A percentile compares a stretch with the other conserved stretches of the same genome.
phyloP scores from a whole-genome alignment of 2,329 filamentous ascomycete genomes.

The Cordyceps farinosa region DNA sequence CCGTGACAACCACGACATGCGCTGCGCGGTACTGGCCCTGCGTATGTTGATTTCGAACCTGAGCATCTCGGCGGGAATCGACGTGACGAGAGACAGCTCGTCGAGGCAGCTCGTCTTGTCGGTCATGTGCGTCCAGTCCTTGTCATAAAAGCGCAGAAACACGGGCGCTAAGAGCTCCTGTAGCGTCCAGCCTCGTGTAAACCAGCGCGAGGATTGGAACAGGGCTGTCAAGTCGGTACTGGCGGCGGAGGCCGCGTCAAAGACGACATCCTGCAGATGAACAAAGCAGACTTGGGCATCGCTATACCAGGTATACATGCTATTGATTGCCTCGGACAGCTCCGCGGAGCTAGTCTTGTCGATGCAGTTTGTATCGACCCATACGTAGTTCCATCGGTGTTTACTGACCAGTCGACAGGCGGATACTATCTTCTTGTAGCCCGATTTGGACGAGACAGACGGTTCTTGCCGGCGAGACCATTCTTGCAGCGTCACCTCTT shows the following conservation, averaged over 20 bases:
- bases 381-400: constrained; percentile 24
- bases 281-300: background rate
- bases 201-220: constrained; percentile 23
- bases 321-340: constrained; percentile 1
- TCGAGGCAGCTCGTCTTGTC: constrained; percentile 18
- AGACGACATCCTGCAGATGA: background rate
- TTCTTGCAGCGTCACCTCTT: background rate
- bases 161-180: constrained; percentile 27
- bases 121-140: constrained; percentile 24
- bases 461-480: background rate
- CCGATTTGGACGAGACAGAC: background rate
- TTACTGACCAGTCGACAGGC: background rate
- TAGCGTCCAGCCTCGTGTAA: constrained; percentile 17
- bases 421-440: background rate
- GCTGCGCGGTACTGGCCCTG: background rate
- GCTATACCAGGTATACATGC: constrained; percentile 3
- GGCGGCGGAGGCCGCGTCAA: constrained; percentile 13
- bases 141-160: constrained; percentile 24
- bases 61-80: constrained; percentile 21
- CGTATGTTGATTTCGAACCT: background rate
- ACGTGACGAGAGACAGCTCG: constrained; percentile 20
- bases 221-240: constrained; percentile 5
- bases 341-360: constrained; percentile 7
- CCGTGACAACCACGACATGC: constrained; percentile 20
- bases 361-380: constrained; percentile 25